phyloP scores from a whole-genome alignment of 23 red algal species.

The Cyanidiococcus yangmingshanensis region DNA sequence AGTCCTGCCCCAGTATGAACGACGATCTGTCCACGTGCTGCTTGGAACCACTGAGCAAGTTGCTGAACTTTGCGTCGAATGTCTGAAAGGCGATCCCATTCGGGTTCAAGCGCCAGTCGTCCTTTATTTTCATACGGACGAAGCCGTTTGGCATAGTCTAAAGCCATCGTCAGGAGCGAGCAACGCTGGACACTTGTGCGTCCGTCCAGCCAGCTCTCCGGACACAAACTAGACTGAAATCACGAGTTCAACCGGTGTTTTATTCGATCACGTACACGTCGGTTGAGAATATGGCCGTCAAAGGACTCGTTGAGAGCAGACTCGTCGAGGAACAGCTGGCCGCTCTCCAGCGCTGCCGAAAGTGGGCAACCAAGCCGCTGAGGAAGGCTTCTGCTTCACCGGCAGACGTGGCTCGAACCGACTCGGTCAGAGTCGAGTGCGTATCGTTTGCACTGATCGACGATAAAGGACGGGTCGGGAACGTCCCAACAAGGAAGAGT shows the following conservation, averaged over 20 bases:
- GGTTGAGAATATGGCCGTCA: neutral
- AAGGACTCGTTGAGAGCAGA: neutral
- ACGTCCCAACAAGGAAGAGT: neutral
- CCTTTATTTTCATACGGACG: constrained; percentile 26
- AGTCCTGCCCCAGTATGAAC: constrained; percentile 27
- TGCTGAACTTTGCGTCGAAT: constrained; percentile 4
- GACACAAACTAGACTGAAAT: no score
- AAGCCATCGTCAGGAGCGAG: no score
- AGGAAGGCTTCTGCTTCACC: neutral
- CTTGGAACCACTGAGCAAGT: constrained; percentile 1
- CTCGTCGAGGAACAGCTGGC: neutral
- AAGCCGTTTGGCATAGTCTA: constrained; percentile 3
- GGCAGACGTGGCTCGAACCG: neutral
- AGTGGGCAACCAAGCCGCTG: neutral
- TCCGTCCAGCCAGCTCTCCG: no score
- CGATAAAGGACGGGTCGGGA: neutral
- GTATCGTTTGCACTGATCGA: neutral
- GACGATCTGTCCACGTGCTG: neutral
- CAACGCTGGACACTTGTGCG: no score
- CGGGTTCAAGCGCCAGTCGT: constrained; percentile 4
- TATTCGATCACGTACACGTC: neutral
- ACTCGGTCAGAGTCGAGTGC: neutral
- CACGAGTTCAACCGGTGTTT: neutral
- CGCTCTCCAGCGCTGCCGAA: neutral
- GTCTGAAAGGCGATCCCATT: neutral